Base-by-base conservation (phyloP, 2,329 filamentous ascomycete species). In the Massarina eburnea region DNA sequence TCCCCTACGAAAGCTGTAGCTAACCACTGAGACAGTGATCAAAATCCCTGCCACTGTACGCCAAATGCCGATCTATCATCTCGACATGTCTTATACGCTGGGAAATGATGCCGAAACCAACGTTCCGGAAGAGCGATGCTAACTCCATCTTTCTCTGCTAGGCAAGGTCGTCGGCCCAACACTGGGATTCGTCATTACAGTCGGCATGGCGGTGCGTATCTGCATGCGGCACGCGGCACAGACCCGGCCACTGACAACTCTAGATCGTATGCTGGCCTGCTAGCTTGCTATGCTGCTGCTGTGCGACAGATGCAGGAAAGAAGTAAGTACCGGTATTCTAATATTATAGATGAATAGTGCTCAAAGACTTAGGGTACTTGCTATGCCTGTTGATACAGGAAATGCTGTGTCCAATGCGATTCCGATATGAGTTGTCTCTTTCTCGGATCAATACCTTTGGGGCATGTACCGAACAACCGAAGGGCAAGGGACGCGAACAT, bases 261-360 rank as follows among this genome's bases (percentile, higher is more conserved):
- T 43, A 80, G 77, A 63, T 80, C 12, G 53, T 81, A 24, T 81
- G 78, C 51, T 82, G 77, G 72, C 80, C 79, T 2, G 77, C 75
- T 4, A 75, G 77, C 0, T 63, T 82, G 18, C 72, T 82, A 38
- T 81, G 79, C 62, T 77, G 79, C n/a, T 81, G 79, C 57, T 79
- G 77, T 54, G 71, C 73, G 32, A 80, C 78, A 2, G 71, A 81
- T 56, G 71, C 68, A 0, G 80, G 80, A 19, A 79, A 78, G 58
- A 74, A 73, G 79, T 81, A 67, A 56, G 73, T 68, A 19, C 22
- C 19, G 12, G 18, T 37, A 7, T 18, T 30, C 20, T 27, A 15
- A 17, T n/a, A 8, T 17, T 41, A 29, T 48, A 71, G 48, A 68
- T 37, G 5, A 14, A 30, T 14, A 8, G 27, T 14, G 27, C 27